A percentile compares a stretch with the other conserved stretches of the same genome.
phyloP scores from a whole-genome alignment of 176 grass and related monocot species.

The Oropetium thomaeum region DNA sequence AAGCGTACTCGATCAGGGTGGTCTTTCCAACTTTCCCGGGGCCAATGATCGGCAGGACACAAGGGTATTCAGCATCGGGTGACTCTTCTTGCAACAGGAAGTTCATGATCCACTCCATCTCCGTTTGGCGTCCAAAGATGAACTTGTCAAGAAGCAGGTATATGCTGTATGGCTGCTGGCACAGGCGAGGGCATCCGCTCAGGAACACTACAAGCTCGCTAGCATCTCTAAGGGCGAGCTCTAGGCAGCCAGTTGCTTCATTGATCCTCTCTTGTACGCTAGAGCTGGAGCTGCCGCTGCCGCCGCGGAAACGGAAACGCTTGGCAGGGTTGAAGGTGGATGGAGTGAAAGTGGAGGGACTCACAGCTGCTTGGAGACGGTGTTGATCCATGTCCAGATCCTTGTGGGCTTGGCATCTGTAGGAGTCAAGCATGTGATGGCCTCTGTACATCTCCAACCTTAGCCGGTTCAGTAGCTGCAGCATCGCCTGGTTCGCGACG shows the following conservation, averaged over 20 bases:
- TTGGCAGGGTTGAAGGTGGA: conserved; percentile 10
- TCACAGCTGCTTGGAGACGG: background rate
- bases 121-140: conserved; percentile 10
- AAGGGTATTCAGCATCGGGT: background rate
- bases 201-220: background rate
- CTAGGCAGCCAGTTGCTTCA: background rate
- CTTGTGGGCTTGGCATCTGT: background rate
- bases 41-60: background rate
- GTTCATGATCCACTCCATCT: background rate
- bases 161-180: background rate
- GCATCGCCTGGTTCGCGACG: background rate
- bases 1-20: conserved; percentile 19
- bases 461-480: background rate
- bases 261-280: background rate
- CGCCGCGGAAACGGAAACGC: background rate
- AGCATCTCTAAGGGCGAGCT: background rate
- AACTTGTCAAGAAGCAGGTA: background rate
- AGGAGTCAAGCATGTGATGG: background rate
- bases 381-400: background rate
- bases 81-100: background rate
- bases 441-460: conserved; percentile 4
- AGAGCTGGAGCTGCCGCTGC: background rate
- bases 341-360: background rate
- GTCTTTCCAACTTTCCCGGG: background rate
- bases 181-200: background rate